Conservation (phyloP, 2,329 filamentous ascomycete species). For the Thielaviopsis populi region DNA sequence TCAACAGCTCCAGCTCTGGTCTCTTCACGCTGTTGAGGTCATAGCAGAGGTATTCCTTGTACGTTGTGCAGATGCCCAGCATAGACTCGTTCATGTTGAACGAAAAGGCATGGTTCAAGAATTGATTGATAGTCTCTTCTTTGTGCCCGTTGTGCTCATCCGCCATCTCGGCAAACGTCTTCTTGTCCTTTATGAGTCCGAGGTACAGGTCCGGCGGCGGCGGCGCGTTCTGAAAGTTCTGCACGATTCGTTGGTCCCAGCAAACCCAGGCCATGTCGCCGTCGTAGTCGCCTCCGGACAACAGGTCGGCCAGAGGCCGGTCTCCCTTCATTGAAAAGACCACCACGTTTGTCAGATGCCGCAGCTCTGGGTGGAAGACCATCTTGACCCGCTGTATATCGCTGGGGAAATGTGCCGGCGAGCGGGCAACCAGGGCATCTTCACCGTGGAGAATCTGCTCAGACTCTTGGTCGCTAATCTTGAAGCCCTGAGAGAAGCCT, state of each 20-base stretch:
- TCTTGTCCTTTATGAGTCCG: conserved; percentile 22
- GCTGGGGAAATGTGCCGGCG: conserved; percentile 52
- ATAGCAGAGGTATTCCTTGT: conserved; percentile 50
- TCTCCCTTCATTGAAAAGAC: conserved; percentile 55
- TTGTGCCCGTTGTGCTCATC: conserved; percentile 23
- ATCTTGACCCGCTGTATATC: conserved; percentile 57
- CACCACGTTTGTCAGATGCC: conserved; percentile 60
- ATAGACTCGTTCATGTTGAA: conserved; percentile 43
- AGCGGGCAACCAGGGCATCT: conserved; percentile 52
- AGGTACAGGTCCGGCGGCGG: conserved; percentile 17
- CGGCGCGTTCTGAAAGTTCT: conserved; percentile 49
- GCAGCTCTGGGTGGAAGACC: conserved; percentile 43
- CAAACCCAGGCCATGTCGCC: conserved; percentile 67
- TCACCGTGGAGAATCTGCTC: conserved; percentile 39
- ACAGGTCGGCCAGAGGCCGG: conserved; percentile 48
- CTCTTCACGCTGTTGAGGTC: conserved; percentile 35
- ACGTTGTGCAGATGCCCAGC: conserved; percentile 49
- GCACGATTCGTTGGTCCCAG: conserved; percentile 52
- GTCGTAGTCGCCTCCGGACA: conserved; percentile 71
- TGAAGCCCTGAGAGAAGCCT: conserved; percentile 51
- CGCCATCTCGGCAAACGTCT: conserved; percentile 31
- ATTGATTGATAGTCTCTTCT: conserved; percentile 25
- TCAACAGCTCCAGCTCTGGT: conserved; percentile 32
- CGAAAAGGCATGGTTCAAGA: conserved; percentile 38
- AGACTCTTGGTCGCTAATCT: conserved; percentile 33